Evolutionary conservation across 2,329 filamentous ascomycete species (phyloP).

Genomic region (Monascus ruber): DNA sequence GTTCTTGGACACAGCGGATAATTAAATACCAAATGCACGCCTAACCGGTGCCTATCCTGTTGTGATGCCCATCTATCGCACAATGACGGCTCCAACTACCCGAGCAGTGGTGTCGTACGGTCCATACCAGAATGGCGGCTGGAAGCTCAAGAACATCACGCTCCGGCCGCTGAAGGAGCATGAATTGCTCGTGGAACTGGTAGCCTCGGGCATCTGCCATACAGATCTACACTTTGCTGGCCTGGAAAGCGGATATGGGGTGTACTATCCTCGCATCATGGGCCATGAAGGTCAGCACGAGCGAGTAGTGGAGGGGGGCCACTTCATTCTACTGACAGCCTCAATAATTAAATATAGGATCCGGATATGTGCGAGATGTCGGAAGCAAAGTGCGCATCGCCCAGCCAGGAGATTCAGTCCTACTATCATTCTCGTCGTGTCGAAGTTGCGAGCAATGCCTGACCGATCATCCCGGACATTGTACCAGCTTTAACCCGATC

Average conservation of each 20-base stretch:
- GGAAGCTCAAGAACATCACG: conserved; percentile 6
- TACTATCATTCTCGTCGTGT: conserved; percentile 40
- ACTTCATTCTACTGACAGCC: background rate
- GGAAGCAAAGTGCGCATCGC: conserved; percentile 33
- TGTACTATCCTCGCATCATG: conserved; percentile 37
- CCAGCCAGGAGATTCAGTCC: conserved; percentile 34
- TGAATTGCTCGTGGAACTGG: conserved; percentile 43
- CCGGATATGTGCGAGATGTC: conserved; percentile 39
- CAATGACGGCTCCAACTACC: background rate
- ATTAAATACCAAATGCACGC: too few relatives aligned
- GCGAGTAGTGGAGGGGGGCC: background rate
- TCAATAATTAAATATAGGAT: conserved; percentile 6
- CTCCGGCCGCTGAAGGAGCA: conserved; percentile 19
- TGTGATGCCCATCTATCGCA: too few relatives aligned
- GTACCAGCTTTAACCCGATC: conserved; percentile 35
- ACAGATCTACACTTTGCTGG: conserved; percentile 41
- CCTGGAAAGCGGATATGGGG: conserved; percentile 21
- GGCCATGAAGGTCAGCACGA: conserved; percentile 40
- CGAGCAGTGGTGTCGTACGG: conserved; percentile 7
- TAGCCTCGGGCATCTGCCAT: conserved; percentile 46
- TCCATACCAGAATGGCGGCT: conserved; percentile 5
- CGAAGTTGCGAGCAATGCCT: conserved; percentile 37
- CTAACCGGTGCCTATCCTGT: too few relatives aligned
- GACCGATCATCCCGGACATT: conserved; percentile 37
- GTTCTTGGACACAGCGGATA: too few relatives aligned